phyloP scores from a whole-genome alignment of 495 filamentous ascomycete genomes.

The Staphylotrichum tortipilum region DNA sequence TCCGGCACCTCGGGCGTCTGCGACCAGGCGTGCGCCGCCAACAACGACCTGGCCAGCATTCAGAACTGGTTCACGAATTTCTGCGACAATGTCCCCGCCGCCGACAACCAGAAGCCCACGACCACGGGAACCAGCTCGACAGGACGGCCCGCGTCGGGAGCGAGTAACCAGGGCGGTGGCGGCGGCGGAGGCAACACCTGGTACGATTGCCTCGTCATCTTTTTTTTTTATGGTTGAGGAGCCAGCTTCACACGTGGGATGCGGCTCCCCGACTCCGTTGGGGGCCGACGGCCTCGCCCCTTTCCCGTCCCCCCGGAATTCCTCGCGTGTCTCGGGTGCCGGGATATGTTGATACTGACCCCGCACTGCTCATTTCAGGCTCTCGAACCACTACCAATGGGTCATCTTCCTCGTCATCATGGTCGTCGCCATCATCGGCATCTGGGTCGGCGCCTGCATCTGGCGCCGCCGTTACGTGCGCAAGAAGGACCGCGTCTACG shows the following conservation, averaged over 20 bases:
- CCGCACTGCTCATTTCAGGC: conserved; percentile 24
- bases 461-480: conserved; percentile 44
- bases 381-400: conserved; percentile 45
- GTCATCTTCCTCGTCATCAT: conserved; percentile 49
- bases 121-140: conserved; percentile 16
- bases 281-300: neutral
- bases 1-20: conserved; percentile 35
- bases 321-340: neutral
- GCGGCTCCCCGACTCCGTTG: conserved; percentile 2
- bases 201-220: conserved; percentile 10
- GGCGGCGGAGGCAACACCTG: conserved; percentile 20
- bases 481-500: conserved; percentile 44
- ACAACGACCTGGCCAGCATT: conserved; percentile 32
- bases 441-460: conserved; percentile 47
- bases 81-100: conserved; percentile 21
- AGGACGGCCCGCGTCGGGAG: conserved; percentile 12
- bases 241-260: neutral
- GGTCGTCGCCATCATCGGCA: conserved; percentile 41
- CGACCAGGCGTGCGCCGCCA: conserved; percentile 25
- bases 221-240: neutral
- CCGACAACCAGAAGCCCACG: neutral
- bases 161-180: conserved; percentile 9
- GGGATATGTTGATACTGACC: neutral
- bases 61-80: conserved; percentile 43
- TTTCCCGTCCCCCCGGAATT: no score